Base-by-base conservation (phyloP, 192 early-diverging fungal genomes). In the Coemansia sp. region DNA sequence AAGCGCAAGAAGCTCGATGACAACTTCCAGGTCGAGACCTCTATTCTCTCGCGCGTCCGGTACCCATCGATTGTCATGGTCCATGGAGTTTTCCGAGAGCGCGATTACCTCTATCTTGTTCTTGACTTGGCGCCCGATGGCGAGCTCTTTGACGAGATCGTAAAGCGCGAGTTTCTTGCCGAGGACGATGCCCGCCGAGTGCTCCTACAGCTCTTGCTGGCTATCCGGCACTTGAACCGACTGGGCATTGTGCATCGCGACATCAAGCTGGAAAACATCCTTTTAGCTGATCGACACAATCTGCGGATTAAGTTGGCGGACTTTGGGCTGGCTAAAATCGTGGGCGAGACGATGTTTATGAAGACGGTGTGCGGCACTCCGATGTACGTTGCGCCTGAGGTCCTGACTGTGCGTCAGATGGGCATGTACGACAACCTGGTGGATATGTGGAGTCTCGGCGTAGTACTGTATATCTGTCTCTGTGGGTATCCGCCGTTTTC, bases 371-470 rank as follows among this genome's bases (percentile, higher is more conserved):
- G 96, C 70, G 96, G 96, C 3, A 98, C 96, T 0, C 93, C 93
- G 1, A 92, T 90, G 64, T 93, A 93, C 69, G 92, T 89, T 68
- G 96, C 96, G 10, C 96, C 96, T 4, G 96, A 98, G 76, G 89
- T 98, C 15, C 86, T 96, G 63, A 84, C 76, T 78, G 90, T 85
- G 85, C 87, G 74, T 77, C 75, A 64, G 86, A 88, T 89, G 59
- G 94, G 90, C 69, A 68, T 76, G 88, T 85, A 80, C 84, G 76
- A 42, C 94, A 94, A 77, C 85, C 88, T 36, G 41, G 91, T 95
- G 12, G 96, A 98, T 69, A 85, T 98, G 84, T 98, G 96, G 96
- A 94, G 92, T 55, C 76, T 95, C 12, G 96, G 96, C 9, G 95
- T 96, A 0, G 94, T 97, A 44, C 87, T 95, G n/a, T 98, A 96